Base-by-base conservation (phyloP, 805 yeast genomes). In the Priceomyces haplophilus region DNA sequence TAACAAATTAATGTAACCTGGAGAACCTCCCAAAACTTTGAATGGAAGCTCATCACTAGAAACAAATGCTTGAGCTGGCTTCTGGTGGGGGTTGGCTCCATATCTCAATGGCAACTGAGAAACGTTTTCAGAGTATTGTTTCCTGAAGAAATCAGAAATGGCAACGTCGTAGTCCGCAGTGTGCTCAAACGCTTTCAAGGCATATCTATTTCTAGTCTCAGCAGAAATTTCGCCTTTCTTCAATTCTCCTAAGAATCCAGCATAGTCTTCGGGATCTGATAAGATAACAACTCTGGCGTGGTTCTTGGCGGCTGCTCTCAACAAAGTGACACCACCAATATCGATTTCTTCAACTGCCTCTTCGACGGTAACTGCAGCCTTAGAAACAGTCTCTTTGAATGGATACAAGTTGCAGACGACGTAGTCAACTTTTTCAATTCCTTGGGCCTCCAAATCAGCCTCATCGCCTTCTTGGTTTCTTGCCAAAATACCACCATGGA, bases 331-430 rank as follows among this genome's bases (percentile, higher is more conserved):
- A 65, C 99, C 75, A 59, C 99, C 99, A 62, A 93, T 93, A 64
- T 93, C 99, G 56, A 93, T 84, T 69, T 93, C 98, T 75, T 93
- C 99, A 42, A 93, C 97, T 16, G 99, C 99, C 75, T 93, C 99
- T 30, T 82, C 90, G 52, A 93, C 81, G 34, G 98, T 93, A 51
- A 93, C 99, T 51, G 93, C 89, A 56, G 87, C 88, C 59, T 91
- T 91, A 51, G 96, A 85, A 48, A 93, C 87, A 39, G 99, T 93
- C 73, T 93, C 96, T 73, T 91, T 88, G 82, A 93, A 93, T 20
- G 99, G 99, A 69, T 93, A 93, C 69, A 93, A 79, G 78, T 93
- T 93, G 76, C 99, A 93, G 42, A 93, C 97, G 41, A 93, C 99
- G 59, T 75, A 88, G 74, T 93, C 99, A 51, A 93, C 97, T 70